Evolutionary conservation across 805 yeast species (phyloP).

Genomic region (Tetrapisispora fleetii): DNA sequence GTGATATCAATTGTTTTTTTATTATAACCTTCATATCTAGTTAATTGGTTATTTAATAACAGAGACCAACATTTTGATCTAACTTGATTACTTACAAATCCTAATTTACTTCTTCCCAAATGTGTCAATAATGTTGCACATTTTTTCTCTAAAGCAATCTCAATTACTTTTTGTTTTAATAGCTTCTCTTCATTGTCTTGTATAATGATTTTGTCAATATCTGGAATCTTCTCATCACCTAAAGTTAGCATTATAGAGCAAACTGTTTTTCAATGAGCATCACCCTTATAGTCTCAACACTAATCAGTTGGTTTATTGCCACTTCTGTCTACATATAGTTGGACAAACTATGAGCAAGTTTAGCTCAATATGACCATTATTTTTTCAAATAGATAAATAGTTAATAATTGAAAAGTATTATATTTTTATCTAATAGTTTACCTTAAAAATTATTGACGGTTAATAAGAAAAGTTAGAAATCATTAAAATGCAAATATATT

Average conservation of each 20-base stretch:
- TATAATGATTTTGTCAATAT: not conserved
- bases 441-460: not conserved
- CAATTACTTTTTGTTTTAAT: constrained; percentile 7
- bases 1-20: not conserved
- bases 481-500: not conserved
- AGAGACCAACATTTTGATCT: constrained; percentile 17
- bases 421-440: too few species aligned
- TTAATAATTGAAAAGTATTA: too few species aligned
- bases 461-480: not conserved
- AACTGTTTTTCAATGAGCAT: not conserved
- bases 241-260: not conserved
- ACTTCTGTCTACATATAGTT: too few species aligned
- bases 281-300: not conserved
- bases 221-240: not conserved
- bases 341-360: too few species aligned
- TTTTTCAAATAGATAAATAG: too few species aligned
- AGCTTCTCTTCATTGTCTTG: not conserved
- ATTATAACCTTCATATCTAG: not conserved
- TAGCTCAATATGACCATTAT: too few species aligned
- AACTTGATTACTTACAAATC: constrained; percentile 16
- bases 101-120: constrained; percentile 18
- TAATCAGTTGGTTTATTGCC: too few species aligned
- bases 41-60: constrained; percentile 24
- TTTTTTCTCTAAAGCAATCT: constrained; percentile 9
- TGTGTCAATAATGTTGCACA: constrained; percentile 9